These are phyloP conservation scores for Suhomyces ambrosiae DNA, from an alignment of 1,139 yeast genomes.

Conservation along the genomic window DNA sequence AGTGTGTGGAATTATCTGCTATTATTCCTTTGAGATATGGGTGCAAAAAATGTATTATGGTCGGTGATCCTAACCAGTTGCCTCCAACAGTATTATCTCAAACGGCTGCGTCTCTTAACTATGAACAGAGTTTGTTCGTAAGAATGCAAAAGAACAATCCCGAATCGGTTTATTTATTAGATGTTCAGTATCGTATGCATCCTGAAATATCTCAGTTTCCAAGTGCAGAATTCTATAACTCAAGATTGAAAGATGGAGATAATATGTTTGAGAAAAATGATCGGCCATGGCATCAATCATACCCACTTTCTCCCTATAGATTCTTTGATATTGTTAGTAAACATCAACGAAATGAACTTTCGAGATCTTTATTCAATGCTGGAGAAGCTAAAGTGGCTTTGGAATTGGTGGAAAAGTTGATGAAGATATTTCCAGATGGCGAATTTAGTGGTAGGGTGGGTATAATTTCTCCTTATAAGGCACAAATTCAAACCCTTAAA, in stretches of 20 bases:
- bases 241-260: slow-evolving; percentile 74
- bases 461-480: slow-evolving; percentile 91
- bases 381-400: slow-evolving; percentile 75
- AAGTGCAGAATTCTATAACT: slow-evolving; percentile 75
- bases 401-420: slow-evolving; percentile 63
- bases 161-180: slow-evolving; percentile 67
- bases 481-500: slow-evolving; percentile 68
- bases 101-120: slow-evolving; percentile 62
- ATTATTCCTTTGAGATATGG: slow-evolving; percentile 94
- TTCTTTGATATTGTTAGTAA: slow-evolving; percentile 72
- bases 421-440: slow-evolving; percentile 49
- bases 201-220: slow-evolving; percentile 89
- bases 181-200: slow-evolving; percentile 99
- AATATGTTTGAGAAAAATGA: slow-evolving; percentile 59
- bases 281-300: slow-evolving; percentile 72
- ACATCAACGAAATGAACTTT: slow-evolving; percentile 62
- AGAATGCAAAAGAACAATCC: slow-evolving; percentile 79
- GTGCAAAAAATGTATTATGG: slow-evolving; percentile 90
- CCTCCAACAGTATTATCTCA: slow-evolving; percentile 98
- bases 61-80: slow-evolving; percentile 97
- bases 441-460: slow-evolving; percentile 78
- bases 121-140: slow-evolving; percentile 92
- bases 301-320: slow-evolving; percentile 67
- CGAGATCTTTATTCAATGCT: slow-evolving; percentile 70
- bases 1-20: slow-evolving; percentile 91